Base-by-base conservation (phyloP, 371 early-diverging fungal species). In the Mucor velutinosus region DNA sequence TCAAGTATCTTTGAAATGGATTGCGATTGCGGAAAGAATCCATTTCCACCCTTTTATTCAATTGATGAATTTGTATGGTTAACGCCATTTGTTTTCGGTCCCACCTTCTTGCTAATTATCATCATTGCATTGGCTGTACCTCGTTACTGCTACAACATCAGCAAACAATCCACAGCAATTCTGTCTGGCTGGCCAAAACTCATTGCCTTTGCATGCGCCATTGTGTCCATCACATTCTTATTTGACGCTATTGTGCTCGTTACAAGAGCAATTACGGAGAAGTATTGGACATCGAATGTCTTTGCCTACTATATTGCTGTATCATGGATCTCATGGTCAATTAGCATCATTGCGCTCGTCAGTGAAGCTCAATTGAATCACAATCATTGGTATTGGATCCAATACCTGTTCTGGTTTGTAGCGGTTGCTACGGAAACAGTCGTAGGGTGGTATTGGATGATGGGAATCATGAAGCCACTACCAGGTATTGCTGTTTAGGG, bases 381-480 rank as follows among this genome's bases (percentile, higher is more conserved):
- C 5, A 71, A 71, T 56, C 23, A 27, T 4, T 84, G 81, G 81
- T 69, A 74, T 47, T 84, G 84, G 84, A 45, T 77, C 19, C 84
- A 80, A 37, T 84, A 84, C 58, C 45, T 64, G 14, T 81, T 78
- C 62, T 84, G 77, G 74, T 68, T 67, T 29, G 57, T 68, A 12
- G 76, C 76, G 32, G 58, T 60, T 21, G 32, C 78, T 3, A 72
- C 69, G 15, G 84, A 84, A 39, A 76, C 77, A 4, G 27, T 69
- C 17, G 68, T 81, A 29, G 80, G 64, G 1, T 78, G 84, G 82
- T 58, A 78, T 14, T 84, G 84, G 84, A 45, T 70, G 2, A 64
- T 70, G 3, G 77, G 72, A 14, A 55, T 80, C 17, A 51, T 66
- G 14, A 77, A 76, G 12, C 76, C 77, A 21, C 64, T 60, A 69